Base-by-base conservation (phyloP, 805 yeast species). In the Candida ovalis region DNA sequence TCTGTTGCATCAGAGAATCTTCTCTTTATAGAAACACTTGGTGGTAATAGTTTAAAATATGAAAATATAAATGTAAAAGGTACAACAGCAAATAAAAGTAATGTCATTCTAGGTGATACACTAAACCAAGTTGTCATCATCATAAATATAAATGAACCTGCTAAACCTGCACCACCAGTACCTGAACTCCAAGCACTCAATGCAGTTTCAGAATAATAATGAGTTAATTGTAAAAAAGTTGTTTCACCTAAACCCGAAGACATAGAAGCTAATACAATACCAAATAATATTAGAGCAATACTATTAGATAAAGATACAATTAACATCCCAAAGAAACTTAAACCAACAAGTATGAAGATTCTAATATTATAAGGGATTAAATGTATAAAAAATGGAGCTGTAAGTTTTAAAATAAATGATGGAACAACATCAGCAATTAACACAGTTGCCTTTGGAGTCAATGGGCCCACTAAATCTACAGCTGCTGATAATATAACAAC, bases 401-500 rank as follows among this genome's bases (percentile, higher is more conserved):
- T 44, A 5, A 84, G 51, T 62, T 92, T 92, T 53, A 88, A 64
- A 1, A 77, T 30, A 56, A 92, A 84, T 1, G 96, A 78, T 0
- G 99, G 98, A 17, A 88, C 55, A 27, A 92, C 88, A 63, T 92
- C 97, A 0, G 96, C 92, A 49, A 92, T 68, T 6, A 92, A 70
- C 4, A 92, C 96, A 2, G 84, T 68, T 1, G 96, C 91, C 65
- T 92, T 92, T 9, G 99, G 97, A 0, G 86, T 77, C 6, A 73
- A 57, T 1, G 88, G 79, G 0, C 97, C 96, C 1, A 91, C 97
- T 13, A 92, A 71, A 62, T 92, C 99, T 28, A 88, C 80, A 2
- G 98, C 98, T 0, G 97, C 96, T 0, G 96, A 82, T 13, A 92
- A 71, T 36, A 92, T 91, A 15, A 92, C 92, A 28, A 92, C 97